These are phyloP conservation scores for Podospora didyma DNA, from an alignment of 495 filamentous ascomycete genomes.

Conservation along the genomic window DNA sequence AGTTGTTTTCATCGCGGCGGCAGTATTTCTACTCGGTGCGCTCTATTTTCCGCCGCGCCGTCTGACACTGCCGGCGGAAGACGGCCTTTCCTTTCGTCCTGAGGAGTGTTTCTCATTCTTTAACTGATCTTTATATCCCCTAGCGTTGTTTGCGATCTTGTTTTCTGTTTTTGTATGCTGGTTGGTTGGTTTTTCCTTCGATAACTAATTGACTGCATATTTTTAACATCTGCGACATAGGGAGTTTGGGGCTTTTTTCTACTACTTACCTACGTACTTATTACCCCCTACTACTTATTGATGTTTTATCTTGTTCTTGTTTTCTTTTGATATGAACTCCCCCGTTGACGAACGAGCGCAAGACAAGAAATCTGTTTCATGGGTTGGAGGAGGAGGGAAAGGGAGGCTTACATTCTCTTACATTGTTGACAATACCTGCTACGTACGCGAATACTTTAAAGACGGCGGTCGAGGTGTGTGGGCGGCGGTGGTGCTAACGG, in stretches of 20 bases:
- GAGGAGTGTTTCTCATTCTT: neutral
- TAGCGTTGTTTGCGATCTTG: slow-evolving; percentile 4
- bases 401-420: neutral
- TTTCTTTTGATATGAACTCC: neutral
- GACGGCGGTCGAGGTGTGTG: too few species aligned
- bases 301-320: slow-evolving; percentile 1
- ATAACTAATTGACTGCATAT: too few species aligned
- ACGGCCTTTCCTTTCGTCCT: too few species aligned
- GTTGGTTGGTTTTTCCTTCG: too few species aligned
- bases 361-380: slow-evolving; percentile 3
- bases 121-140: slow-evolving; percentile 4
- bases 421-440: neutral
- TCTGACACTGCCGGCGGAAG: too few species aligned
- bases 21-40: neutral
- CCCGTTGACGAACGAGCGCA: too few species aligned
- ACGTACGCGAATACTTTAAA: neutral
- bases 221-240: too few species aligned
- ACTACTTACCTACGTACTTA: too few species aligned
- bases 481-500: too few species aligned
- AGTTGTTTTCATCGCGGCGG: neutral
- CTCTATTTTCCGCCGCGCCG: neutral
- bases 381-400: neutral
- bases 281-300: too few species aligned
- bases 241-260: too few species aligned
- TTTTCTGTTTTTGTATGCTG: slow-evolving; percentile 2